A percentile compares a stretch with the other conserved stretches of the same genome.
Conservation (phyloP, 2,329 filamentous ascomycete species). For the Aspergillus fischeri region DNA sequence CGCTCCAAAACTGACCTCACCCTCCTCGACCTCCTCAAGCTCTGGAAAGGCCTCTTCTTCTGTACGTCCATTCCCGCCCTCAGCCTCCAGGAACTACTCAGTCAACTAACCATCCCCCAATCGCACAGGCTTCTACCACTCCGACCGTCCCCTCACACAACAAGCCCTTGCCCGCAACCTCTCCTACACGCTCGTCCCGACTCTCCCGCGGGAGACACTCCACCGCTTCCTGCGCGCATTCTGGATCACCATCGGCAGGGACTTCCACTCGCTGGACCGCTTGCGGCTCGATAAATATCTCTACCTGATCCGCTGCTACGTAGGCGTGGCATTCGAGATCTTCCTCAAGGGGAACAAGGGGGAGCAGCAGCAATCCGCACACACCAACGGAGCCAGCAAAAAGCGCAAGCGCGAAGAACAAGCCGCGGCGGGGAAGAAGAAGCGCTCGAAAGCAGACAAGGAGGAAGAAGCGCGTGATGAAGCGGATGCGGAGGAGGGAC, state of each 20-base stretch:
- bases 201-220: conserved; percentile 49
- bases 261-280: conserved; percentile 69
- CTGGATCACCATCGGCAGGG: conserved; percentile 65
- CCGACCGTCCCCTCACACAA: conserved; percentile 81
- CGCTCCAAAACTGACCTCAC: conserved; percentile 59
- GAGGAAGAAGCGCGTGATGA: conserved; percentile 14
- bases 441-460: conserved; percentile 15
- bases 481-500: conserved; percentile 18
- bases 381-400: background rate
- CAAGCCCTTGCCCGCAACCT: conserved; percentile 77
- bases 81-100: background rate
- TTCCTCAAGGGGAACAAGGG: conserved; percentile 29
- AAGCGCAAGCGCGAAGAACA: background rate
- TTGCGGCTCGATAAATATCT: conserved; percentile 90
- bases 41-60: conserved; percentile 95
- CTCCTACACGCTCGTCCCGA: conserved; percentile 60
- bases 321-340: conserved; percentile 63
- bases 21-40: conserved; percentile 71
- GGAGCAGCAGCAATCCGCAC: background rate
- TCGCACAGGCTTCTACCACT: conserved; percentile 73
- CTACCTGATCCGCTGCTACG: conserved; percentile 72
- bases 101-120: background rate
- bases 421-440: conserved; percentile 21
- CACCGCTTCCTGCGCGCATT: conserved; percentile 58
- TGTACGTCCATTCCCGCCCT: conserved; percentile 40